Evolutionary conservation across 2,329 filamentous ascomycete genomes (phyloP), one percentile per base, ranked within the genome.

Genomic region (Calycina herbarum): DNA sequence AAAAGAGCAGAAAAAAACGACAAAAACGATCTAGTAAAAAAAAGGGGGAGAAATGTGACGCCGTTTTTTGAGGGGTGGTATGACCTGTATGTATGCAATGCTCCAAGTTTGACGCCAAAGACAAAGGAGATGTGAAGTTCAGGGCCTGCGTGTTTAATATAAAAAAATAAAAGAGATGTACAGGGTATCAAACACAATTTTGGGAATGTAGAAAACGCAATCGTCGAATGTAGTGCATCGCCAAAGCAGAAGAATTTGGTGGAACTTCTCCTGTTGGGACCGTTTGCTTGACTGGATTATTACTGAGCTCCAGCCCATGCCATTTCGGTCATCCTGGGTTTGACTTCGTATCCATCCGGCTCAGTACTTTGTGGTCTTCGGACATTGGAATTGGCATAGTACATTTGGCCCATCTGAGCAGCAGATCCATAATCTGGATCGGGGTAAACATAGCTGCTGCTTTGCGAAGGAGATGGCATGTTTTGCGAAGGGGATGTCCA

Each of bases 401-500:
- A 94, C 80, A 93, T 86, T 72, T 90, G 84, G 40, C 68, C 68
- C 75, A 88, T 83, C 54, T 84, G 83, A 40, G 82, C 82, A 48
- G 84, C 83, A 60, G 86, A 83, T 42, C 84, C 84, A 67, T 89
- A 89, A 72, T 96, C 93, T 0, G 92, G 91, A 71, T 97, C 96
- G 7, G 90, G 87, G 75, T 96, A 97, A 68, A 91, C 88, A 69
- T 93, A 94, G 68, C 82, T 83, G 60, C 85, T 87, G 57, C 84
- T 86, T 57, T 81, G 79, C 38, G 79, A 81, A 68, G 93, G 90
- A 8, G 90, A 89, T 10, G 90, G 87, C 70, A 76, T 75, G 29
- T 63, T 65, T 87, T 94, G 91, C 1, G 89, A 87, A 3, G 93
- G 93, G 4, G 93, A 96, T 70, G 93, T 91, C 94, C 94, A 97